phyloP scores from a whole-genome alignment of 345 rosid genomes.

The Rhizophora apiculata region DNA sequence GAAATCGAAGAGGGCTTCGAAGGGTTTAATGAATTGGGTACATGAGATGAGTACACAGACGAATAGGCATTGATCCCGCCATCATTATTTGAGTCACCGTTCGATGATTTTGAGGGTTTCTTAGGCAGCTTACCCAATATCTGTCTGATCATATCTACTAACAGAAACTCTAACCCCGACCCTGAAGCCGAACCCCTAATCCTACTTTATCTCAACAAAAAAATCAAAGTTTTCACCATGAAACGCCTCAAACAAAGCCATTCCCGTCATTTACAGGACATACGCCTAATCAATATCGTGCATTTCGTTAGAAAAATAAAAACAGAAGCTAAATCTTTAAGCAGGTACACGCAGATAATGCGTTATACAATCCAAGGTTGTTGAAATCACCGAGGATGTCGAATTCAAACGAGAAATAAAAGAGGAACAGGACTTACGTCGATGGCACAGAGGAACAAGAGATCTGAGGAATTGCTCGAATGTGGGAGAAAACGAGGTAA shows the following conservation, averaged over 20 bases:
- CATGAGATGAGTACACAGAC: conserved; percentile 6
- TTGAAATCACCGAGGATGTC: neutral
- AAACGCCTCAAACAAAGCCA: conserved; percentile 21
- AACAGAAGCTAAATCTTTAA: neutral
- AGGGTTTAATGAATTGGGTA: neutral
- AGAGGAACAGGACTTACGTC: conserved; percentile 26
- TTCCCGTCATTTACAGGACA: conserved; percentile 8
- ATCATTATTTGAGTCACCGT: conserved; percentile 16
- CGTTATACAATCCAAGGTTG: conserved; percentile 7
- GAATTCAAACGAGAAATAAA: neutral
- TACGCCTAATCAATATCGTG: neutral
- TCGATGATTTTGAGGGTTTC: conserved; percentile 62
- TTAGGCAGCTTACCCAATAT: conserved; percentile 70
- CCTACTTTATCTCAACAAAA: conserved; percentile 8
- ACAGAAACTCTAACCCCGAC: conserved; percentile 11
- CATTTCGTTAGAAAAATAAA: conserved; percentile 2
- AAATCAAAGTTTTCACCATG: conserved; percentile 15
- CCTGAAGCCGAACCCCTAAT: conserved; percentile 8
- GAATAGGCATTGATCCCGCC: conserved; percentile 1
- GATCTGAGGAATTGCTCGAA: conserved; percentile 26
- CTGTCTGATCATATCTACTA: conserved; percentile 66
- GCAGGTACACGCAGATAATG: conserved; percentile 4
- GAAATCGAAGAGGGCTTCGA: conserved; percentile 23
- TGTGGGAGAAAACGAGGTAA: neutral
- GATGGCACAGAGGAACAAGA: conserved; percentile 8